Percentiles rank a stretch among this genome's conserved stretches.
These are phyloP conservation scores for Cyberlindnera lachancei DNA, from an alignment of 805 yeast genomes.

Conservation along the genomic window DNA sequence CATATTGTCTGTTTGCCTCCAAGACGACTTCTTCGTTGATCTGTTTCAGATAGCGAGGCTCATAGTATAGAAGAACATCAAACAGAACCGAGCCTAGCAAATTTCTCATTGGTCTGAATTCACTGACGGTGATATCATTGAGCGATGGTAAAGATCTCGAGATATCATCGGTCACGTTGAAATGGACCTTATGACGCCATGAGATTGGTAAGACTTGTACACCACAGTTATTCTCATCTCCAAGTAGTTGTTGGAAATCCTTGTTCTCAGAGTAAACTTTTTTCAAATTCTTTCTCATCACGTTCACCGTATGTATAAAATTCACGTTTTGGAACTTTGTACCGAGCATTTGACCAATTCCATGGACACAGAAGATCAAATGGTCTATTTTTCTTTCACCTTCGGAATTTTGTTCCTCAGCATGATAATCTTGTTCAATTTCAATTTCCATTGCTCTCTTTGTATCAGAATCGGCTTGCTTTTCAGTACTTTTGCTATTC, in stretches of 20 bases:
- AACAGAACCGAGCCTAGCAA: slow-evolving; percentile 80
- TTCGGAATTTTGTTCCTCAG: slow-evolving; percentile 31
- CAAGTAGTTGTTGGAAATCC: slow-evolving; percentile 28
- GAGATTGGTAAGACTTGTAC: slow-evolving; percentile 85
- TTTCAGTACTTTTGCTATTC: slow-evolving; percentile 9
- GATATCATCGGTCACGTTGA: slow-evolving; percentile 42
- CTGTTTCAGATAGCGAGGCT: slow-evolving; percentile 54
- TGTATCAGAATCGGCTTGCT: slow-evolving; percentile 23
- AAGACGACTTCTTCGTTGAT: slow-evolving; percentile 55
- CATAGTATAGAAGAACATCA: slow-evolving; percentile 76
- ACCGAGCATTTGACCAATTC: slow-evolving; percentile 88
- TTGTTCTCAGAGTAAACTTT: slow-evolving; percentile 37
- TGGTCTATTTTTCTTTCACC: slow-evolving; percentile 50
- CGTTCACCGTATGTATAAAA: slow-evolving; percentile 78
- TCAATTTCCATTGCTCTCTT: slow-evolving; percentile 43
- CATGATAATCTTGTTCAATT: slow-evolving; percentile 41
- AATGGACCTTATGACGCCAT: slow-evolving; percentile 79
- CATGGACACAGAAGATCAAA: slow-evolving; percentile 84
- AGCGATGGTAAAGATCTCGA: slow-evolving; percentile 49
- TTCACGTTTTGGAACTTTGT: slow-evolving; percentile 71
- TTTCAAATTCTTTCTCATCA: slow-evolving; percentile 48
- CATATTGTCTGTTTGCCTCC: slow-evolving; percentile 58
- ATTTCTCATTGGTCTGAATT: slow-evolving; percentile 68
- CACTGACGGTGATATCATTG: slow-evolving; percentile 66
- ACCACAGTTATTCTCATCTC: slow-evolving; percentile 36